phyloP scores from a whole-genome alignment of 1,139 yeast genomes.

The Blastobotrys proliferans region DNA sequence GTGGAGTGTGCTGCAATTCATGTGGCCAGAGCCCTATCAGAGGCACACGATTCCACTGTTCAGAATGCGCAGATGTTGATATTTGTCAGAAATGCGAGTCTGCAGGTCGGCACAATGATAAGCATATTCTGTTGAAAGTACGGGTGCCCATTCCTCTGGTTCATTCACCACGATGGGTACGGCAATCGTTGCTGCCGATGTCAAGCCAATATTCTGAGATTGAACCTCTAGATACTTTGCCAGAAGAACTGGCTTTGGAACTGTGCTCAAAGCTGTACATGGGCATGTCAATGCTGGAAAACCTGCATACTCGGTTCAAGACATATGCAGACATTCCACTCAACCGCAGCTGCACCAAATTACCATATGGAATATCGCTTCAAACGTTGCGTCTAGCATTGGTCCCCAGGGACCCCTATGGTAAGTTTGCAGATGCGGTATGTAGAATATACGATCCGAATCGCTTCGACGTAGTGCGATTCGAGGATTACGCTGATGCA shows the following conservation, averaged over 20 bases:
- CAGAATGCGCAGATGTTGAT: slow-evolving; percentile 34
- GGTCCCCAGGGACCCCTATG: slow-evolving; percentile 14
- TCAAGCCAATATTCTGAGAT: slow-evolving; percentile 1
- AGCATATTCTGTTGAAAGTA: slow-evolving; percentile 27
- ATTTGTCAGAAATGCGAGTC: slow-evolving; percentile 32
- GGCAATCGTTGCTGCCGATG: slow-evolving; percentile 20
- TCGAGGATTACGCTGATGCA: slow-evolving; percentile 23
- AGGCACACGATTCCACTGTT: slow-evolving; percentile 32
- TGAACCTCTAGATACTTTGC: not conserved
- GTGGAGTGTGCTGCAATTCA: slow-evolving; percentile 31
- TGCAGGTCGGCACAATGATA: slow-evolving; percentile 21
- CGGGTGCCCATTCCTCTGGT: slow-evolving; percentile 30
- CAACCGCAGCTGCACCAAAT: not conserved
- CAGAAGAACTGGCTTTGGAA: slow-evolving; percentile 7
- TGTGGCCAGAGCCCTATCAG: slow-evolving; percentile 33
- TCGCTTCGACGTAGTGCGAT: slow-evolving; percentile 25
- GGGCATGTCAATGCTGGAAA: slow-evolving; percentile 11
- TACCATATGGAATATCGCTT: slow-evolving; percentile 7
- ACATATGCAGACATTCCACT: not conserved
- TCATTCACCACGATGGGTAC: slow-evolving; percentile 29
- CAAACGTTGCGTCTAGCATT: slow-evolving; percentile 6
- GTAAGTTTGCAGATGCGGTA: slow-evolving; percentile 10
- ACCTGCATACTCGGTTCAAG: not conserved
- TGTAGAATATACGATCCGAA: slow-evolving; percentile 24
- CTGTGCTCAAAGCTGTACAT: not conserved